phyloP scores from a whole-genome alignment of 345 rosid genomes.

The Geranium brycei region DNA sequence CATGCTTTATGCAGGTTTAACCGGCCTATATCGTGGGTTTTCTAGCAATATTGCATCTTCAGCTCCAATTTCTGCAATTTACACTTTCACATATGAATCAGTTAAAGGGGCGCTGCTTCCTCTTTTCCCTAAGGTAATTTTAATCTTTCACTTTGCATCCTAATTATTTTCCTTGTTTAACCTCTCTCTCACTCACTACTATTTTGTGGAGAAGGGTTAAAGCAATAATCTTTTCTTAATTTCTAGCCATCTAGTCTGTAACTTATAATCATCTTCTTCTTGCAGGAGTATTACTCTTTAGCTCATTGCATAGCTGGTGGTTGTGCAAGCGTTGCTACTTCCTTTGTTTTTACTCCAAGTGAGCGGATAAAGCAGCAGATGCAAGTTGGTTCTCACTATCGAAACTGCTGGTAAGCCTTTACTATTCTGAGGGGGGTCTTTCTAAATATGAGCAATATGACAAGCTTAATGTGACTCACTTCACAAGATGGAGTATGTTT shows the following conservation, averaged over 20 bases:
- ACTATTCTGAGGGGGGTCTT: background rate
- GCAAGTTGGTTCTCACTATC: conserved; percentile 83
- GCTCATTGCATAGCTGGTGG: conserved; percentile 89
- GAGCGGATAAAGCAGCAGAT: conserved; percentile 91
- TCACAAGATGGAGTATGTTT: conserved; percentile 1
- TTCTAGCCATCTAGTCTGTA: background rate
- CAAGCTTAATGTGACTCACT: background rate
- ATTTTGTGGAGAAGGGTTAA: background rate
- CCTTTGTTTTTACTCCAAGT: conserved; percentile 81
- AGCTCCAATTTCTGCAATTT: conserved; percentile 88
- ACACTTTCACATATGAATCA: conserved; percentile 78
- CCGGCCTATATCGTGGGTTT: conserved; percentile 76
- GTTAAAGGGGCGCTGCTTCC: conserved; percentile 75
- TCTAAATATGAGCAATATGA: background rate
- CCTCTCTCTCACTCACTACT: conserved; percentile 1
- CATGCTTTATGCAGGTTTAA: conserved; percentile 39
- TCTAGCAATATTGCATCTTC: conserved; percentile 76
- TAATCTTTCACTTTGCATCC: background rate
- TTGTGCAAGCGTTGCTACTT: conserved; percentile 79
- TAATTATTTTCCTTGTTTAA: conserved; percentile 6
- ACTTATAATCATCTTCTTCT: background rate
- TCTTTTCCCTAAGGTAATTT: conserved; percentile 52
- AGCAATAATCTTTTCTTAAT: background rate
- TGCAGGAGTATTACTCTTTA: conserved; percentile 65
- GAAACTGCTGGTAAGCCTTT: conserved; percentile 59